phyloP scores from a whole-genome alignment of 176 grass and related monocot species.

The maize (Zea mays) region Zm-B73-REFERENCE-NAM-5.0 NC_050104.1:2062001-2062500 shows the following conservation, averaged over 20 bases:
- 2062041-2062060: constrained; percentile 85
- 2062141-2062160: constrained; percentile 84
- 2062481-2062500: neutral
- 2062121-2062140: constrained; percentile 96
- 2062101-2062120: constrained; percentile 98
- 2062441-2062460: constrained; percentile 15
- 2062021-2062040: constrained; percentile 56
- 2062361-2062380: constrained; percentile 94
- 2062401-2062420: constrained; percentile 23
- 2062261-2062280: constrained; percentile 79
- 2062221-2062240: constrained; percentile 73
- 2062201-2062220: constrained; percentile 78
- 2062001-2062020: constrained; percentile 69
- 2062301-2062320: constrained; percentile 55
- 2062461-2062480: constrained; percentile 7
- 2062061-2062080: constrained; percentile 64
- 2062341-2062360: constrained; percentile 99
- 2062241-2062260: constrained; percentile 87
- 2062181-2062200: constrained; percentile 90
- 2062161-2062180: constrained; percentile 83
- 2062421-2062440: constrained; percentile 22
- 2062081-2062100: constrained; percentile 70
- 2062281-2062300: constrained; percentile 85
- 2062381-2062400: constrained; percentile 27
- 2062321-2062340: constrained; percentile 68